Conservation (phyloP, 2,329 filamentous ascomycete genomes). For the Fragosphaeria purpurea region DNA sequence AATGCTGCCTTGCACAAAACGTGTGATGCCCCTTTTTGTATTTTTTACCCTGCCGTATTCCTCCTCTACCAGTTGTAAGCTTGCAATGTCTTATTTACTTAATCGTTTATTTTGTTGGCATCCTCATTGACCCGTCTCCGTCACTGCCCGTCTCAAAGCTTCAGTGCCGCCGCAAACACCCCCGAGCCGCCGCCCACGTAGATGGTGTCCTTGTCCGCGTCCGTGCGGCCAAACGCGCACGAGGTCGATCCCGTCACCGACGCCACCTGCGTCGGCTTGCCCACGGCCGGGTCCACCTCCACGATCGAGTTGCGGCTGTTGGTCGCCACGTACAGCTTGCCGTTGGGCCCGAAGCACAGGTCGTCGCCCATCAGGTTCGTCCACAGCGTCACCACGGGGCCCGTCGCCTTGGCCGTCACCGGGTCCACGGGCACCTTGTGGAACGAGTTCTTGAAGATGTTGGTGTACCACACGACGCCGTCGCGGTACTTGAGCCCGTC, state of each 20-base stretch:
- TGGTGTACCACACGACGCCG: constrained; percentile 24
- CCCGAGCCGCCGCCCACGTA: constrained; percentile 21
- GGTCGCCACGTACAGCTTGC: constrained; percentile 22
- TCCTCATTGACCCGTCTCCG: too few species aligned
- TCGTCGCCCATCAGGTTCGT: constrained; percentile 24
- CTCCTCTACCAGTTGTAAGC: too few species aligned
- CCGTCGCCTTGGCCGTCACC: constrained; percentile 17
- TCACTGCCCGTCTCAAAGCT: constrained; percentile 6
- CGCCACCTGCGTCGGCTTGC: constrained; percentile 17
- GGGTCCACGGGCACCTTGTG: constrained; percentile 22
- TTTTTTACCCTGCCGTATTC: too few species aligned
- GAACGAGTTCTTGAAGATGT: constrained; percentile 26
- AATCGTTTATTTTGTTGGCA: too few species aligned
- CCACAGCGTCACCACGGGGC: constrained; percentile 19
- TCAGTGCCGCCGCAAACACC: constrained; percentile 15
- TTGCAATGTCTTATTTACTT: too few species aligned
- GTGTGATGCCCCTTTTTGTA: too few species aligned
- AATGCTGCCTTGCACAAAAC: too few species aligned
- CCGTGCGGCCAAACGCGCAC: constrained; percentile 21
- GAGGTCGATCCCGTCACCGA: constrained; percentile 19
- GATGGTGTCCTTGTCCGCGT: constrained; percentile 19
- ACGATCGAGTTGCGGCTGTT: constrained; percentile 21
- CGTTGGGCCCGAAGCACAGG: constrained; percentile 21
- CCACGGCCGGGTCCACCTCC: constrained; percentile 20
- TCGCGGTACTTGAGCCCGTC: constrained; percentile 23